phyloP scores from a whole-genome alignment of 1,284 basidiomycete genomes.

The Meripilus lineatus region DNA sequence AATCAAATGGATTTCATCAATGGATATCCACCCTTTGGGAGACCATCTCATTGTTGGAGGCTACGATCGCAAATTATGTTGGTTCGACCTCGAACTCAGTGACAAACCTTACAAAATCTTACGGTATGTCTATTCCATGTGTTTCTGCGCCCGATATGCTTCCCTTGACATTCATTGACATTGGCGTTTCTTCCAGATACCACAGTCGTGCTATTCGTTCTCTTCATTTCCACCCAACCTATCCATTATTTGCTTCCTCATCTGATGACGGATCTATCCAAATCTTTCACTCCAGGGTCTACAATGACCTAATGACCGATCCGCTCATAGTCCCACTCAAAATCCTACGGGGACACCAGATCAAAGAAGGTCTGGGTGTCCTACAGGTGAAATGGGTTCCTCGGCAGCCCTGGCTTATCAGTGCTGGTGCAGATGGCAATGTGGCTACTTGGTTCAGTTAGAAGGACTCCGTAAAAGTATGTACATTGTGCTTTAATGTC shows the following conservation, averaged over 20 bases:
- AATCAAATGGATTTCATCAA: slow-evolving; percentile 93
- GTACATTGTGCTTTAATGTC: too few species aligned
- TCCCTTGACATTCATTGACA: slow-evolving; percentile 5
- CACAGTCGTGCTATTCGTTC: slow-evolving; percentile 91
- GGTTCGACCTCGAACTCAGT: slow-evolving; percentile 97
- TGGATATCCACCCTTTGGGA: slow-evolving; percentile 94
- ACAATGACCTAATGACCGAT: slow-evolving; percentile 92
- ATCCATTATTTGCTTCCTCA: slow-evolving; percentile 93
- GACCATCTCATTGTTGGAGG: slow-evolving; percentile 97
- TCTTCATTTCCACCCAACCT: slow-evolving; percentile 89
- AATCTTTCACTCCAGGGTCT: slow-evolving; percentile 94
- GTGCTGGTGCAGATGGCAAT: slow-evolving; percentile 90
- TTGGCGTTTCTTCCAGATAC: slow-evolving; percentile 54
- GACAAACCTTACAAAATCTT: slow-evolving; percentile 96
- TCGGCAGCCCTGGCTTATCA: slow-evolving; percentile 90
- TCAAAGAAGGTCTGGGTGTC: slow-evolving; percentile 87
- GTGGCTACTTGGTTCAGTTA: slow-evolving; percentile 85
- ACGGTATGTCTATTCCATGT: slow-evolving; percentile 50
- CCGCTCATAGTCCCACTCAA: slow-evolving; percentile 97
- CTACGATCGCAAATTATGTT: slow-evolving; percentile 96
- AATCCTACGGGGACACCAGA: slow-evolving; percentile 85
- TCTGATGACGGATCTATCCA: slow-evolving; percentile 98
- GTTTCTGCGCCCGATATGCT: background rate
- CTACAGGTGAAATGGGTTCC: slow-evolving; percentile 88
- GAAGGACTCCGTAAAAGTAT: slow-evolving; percentile 3